Percentiles rank a stretch among this genome's conserved stretches.
phyloP scores from a whole-genome alignment of 2,329 filamentous ascomycete genomes.

The Sporothrix luriei region DNA sequence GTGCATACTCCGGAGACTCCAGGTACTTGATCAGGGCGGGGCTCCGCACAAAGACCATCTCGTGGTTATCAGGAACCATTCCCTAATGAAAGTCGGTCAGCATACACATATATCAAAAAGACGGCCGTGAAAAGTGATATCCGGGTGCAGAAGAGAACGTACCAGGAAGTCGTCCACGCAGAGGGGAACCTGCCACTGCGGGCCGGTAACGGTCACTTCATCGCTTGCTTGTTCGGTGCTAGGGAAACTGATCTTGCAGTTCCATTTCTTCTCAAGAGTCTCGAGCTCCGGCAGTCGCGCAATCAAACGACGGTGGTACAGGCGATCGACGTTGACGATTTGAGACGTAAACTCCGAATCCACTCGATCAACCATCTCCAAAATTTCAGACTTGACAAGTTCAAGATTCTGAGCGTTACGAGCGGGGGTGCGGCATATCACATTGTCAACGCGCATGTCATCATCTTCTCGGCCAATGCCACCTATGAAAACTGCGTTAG shows the following conservation, averaged over 20 bases:
- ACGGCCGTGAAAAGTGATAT: too few relatives aligned
- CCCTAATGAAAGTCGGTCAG: constrained; percentile 49
- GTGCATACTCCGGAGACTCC: constrained; percentile 76
- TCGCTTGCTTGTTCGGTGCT: constrained; percentile 97
- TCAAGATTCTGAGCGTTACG: constrained; percentile 96
- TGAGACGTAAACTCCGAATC: constrained; percentile 97
- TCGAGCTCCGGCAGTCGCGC: constrained; percentile 86
- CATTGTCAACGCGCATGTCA: constrained; percentile 97
- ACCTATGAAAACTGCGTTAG: constrained; percentile 40
- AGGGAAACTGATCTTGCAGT: constrained; percentile 98
- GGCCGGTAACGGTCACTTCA: constrained; percentile 90
- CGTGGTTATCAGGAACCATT: constrained; percentile 96
- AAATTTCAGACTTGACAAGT: constrained; percentile 96
- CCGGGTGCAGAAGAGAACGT: neutral
- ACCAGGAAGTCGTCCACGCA: constrained; percentile 88
- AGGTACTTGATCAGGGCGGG: constrained; percentile 78
- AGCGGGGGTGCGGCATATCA: constrained; percentile 95
- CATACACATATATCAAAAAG: too few relatives aligned
- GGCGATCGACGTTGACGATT: constrained; percentile 86
- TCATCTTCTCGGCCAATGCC: constrained; percentile 94
- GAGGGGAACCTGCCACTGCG: constrained; percentile 96
- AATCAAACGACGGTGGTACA: constrained; percentile 94
- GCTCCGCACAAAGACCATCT: constrained; percentile 79
- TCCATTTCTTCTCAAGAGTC: constrained; percentile 97
- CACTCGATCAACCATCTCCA: constrained; percentile 98